Percentiles rank a stretch among this genome's conserved stretches.
phyloP scores from a whole-genome alignment of 2,329 filamentous ascomycete genomes.

The Fusarium liriodendri region DNA sequence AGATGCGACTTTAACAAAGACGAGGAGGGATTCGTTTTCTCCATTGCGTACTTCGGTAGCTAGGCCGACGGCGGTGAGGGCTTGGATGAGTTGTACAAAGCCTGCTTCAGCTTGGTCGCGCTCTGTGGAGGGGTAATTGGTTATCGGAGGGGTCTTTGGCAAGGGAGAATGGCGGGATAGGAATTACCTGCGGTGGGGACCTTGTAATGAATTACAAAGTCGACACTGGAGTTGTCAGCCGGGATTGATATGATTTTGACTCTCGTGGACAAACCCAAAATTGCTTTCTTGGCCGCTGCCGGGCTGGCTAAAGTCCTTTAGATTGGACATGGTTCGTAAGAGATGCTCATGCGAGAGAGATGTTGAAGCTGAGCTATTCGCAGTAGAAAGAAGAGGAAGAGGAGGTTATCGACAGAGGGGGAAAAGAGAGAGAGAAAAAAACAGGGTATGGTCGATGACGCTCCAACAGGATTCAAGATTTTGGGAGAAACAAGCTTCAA shows the following conservation, averaged over 20 bases:
- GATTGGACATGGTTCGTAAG: conserved; percentile 47
- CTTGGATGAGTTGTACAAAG: conserved; percentile 82
- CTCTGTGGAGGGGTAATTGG: conserved; percentile 58
- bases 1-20: conserved; percentile 86
- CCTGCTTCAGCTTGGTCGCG: conserved; percentile 75
- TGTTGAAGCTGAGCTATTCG: neutral
- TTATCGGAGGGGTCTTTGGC: conserved; percentile 6
- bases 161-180: neutral
- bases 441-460: conserved; percentile 39
- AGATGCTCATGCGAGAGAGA: conserved; percentile 12
- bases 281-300: conserved; percentile 49
- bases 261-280: conserved; percentile 52
- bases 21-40: conserved; percentile 77
- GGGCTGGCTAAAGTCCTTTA: conserved; percentile 46
- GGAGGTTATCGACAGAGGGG: neutral
- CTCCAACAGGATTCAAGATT: conserved; percentile 13
- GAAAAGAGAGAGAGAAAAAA: conserved; percentile 3
- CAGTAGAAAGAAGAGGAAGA: neutral
- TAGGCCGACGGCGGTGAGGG: conserved; percentile 82
- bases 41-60: conserved; percentile 88
- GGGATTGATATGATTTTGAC: neutral
- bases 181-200: conserved; percentile 73
- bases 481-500: conserved; percentile 42
- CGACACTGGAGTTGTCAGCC: conserved; percentile 67
- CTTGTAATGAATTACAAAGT: conserved; percentile 88